phyloP scores from a whole-genome alignment of 2,329 filamentous ascomycete species.

The Boeremia lycopersici region DNA sequence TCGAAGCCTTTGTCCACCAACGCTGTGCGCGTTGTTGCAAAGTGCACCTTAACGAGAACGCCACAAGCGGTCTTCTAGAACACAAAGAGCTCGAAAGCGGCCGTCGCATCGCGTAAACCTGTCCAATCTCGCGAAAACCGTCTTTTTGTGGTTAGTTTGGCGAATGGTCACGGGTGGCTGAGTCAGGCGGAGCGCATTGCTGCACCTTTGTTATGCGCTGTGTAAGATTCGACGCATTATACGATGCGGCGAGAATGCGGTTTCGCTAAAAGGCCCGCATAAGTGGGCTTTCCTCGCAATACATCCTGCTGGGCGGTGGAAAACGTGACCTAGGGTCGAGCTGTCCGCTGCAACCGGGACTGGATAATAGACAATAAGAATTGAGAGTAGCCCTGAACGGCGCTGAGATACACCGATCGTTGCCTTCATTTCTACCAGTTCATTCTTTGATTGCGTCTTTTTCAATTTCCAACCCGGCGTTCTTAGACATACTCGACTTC shows the following conservation, averaged over 20 bases:
- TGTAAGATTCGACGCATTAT: constrained; percentile 8
- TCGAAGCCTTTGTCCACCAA: neutral
- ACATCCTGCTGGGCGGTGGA: constrained; percentile 3
- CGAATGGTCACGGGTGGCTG: constrained; percentile 17
- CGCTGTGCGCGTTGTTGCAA: neutral
- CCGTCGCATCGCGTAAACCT: constrained; percentile 8
- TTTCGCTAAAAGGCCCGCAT: constrained; percentile 2
- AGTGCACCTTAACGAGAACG: constrained; percentile 3
- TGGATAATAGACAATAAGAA: constrained; percentile 11
- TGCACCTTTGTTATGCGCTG: constrained; percentile 7
- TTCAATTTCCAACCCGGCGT: neutral
- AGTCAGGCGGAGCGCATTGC: constrained; percentile 10
- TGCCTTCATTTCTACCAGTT: neutral
- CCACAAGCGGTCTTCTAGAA: constrained; percentile 15
- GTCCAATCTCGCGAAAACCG: constrained; percentile 16
- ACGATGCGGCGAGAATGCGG: constrained; percentile 11
- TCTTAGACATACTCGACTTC: neutral
- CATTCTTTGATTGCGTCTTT: neutral
- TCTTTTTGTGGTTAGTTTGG: constrained; percentile 17
- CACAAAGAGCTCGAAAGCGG: constrained; percentile 4
- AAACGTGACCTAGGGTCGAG: constrained; percentile 10
- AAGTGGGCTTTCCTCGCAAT: constrained; percentile 13
- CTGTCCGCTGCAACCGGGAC: constrained; percentile 7
- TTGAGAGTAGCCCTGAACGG: neutral
- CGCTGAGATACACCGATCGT: constrained; percentile 7